Evolutionary conservation across 2,329 filamentous ascomycete species (phyloP).

Genomic region (Ophiostoma ulmi): DNA sequence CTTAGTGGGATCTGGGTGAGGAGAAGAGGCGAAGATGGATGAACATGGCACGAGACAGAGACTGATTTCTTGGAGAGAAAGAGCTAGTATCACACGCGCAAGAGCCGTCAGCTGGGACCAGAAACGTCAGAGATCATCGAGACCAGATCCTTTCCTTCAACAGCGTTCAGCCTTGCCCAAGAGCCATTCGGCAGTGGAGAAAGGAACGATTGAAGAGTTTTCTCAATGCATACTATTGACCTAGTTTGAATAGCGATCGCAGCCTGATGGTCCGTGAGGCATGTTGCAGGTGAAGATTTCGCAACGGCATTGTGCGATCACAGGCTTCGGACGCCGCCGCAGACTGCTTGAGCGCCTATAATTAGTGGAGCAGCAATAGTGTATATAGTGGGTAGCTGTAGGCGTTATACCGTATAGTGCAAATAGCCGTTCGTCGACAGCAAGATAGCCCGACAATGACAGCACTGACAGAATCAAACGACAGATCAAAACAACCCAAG

Average conservation of each 20-base stretch:
- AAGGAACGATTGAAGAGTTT: not conserved
- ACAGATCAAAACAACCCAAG: not conserved
- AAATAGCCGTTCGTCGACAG: not conserved
- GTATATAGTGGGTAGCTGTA: not conserved
- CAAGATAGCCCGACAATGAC: not conserved
- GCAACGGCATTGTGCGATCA: conserved; percentile 1
- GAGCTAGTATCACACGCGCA: not conserved
- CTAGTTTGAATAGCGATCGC: not conserved
- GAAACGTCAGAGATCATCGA: not conserved
- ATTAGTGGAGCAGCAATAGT: not conserved
- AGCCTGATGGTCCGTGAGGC: not conserved
- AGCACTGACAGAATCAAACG: not conserved
- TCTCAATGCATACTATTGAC: not conserved
- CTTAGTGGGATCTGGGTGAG: not conserved
- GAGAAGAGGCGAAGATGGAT: not conserved
- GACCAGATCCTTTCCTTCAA: not conserved
- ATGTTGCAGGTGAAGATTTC: not conserved
- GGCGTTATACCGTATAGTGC: not conserved
- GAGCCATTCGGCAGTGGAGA: conserved; percentile 7
- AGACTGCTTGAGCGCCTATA: not conserved
- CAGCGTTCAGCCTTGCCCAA: not conserved
- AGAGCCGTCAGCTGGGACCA: not conserved
- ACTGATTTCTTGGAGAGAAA: too few relatives aligned
- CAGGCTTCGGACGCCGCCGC: conserved; percentile 9
- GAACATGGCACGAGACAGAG: not conserved